These are phyloP conservation scores for Zizania palustris DNA, from an alignment of 202 grass and related monocot species.

Conservation along the genomic window DNA sequence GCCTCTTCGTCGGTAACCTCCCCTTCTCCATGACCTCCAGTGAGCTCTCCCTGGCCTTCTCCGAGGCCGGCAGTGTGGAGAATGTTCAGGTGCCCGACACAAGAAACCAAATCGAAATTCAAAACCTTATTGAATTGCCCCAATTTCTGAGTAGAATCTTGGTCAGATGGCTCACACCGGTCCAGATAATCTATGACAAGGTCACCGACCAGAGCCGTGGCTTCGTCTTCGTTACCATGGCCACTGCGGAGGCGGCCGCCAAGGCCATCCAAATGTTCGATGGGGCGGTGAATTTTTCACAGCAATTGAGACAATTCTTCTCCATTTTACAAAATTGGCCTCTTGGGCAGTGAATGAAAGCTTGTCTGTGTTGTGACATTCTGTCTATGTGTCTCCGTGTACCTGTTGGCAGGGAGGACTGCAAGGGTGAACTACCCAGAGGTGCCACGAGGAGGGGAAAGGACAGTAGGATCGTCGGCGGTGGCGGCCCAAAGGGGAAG, in stretches of 20 bases:
- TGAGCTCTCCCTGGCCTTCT: slow-evolving; percentile 62
- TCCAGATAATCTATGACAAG: slow-evolving; percentile 80
- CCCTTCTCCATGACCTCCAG: slow-evolving; percentile 65
- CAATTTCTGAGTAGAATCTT: neutral
- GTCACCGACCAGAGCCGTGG: slow-evolving; percentile 83
- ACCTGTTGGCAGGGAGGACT: slow-evolving; percentile 72
- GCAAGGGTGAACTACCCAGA: slow-evolving; percentile 89
- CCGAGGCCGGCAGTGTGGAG: slow-evolving; percentile 73
- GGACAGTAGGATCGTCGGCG: slow-evolving; percentile 29
- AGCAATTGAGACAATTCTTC: neutral
- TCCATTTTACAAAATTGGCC: neutral
- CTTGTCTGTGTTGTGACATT: slow-evolving; percentile 16
- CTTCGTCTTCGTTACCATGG: slow-evolving; percentile 91
- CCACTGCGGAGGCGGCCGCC: slow-evolving; percentile 58
- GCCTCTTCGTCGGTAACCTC: slow-evolving; percentile 88
- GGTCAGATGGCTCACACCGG: neutral
- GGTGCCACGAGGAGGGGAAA: slow-evolving; percentile 84
- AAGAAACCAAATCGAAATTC: neutral
- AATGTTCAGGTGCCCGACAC: slow-evolving; percentile 54
- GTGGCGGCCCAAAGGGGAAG: slow-evolving; percentile 38
- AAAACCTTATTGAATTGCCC: neutral
- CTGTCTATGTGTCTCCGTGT: slow-evolving; percentile 23
- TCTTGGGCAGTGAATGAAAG: neutral
- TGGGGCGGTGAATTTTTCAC: slow-evolving; percentile 60
- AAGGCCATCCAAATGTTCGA: slow-evolving; percentile 87